These are phyloP conservation scores for Stemphylium vesicarium DNA, from an alignment of 2,329 filamentous ascomycete genomes.

Conservation along the genomic window DNA sequence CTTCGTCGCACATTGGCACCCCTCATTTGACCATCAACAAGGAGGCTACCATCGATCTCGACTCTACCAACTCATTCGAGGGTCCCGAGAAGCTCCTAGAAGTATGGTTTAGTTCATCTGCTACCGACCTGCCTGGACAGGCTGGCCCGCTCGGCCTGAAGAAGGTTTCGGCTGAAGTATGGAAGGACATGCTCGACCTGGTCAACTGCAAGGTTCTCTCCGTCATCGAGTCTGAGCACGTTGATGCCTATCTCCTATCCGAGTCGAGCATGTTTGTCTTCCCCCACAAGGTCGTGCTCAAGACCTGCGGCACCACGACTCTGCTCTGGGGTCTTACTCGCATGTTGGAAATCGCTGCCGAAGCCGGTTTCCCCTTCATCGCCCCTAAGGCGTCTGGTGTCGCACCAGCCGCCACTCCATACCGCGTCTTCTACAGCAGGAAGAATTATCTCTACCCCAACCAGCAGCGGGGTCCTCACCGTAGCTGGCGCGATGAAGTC, in stretches of 20 bases:
- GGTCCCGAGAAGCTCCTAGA: conserved; percentile 97
- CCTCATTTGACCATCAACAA: conserved; percentile 96
- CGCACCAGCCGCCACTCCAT: conserved; percentile 80
- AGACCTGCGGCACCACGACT: conserved; percentile 97
- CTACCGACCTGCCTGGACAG: conserved; percentile 72
- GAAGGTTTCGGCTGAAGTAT: conserved; percentile 79
- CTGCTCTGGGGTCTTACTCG: conserved; percentile 86
- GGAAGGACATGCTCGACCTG: conserved; percentile 96
- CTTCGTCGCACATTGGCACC: conserved; percentile 75
- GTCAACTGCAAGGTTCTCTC: conserved; percentile 99
- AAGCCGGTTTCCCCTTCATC: conserved; percentile 87
- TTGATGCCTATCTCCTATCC: conserved; percentile 95
- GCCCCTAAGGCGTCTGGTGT: conserved; percentile 72
- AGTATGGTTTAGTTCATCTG: conserved; percentile 93
- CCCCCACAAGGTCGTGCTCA: conserved; percentile 98
- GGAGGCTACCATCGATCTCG: conserved; percentile 86
- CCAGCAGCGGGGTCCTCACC: conserved; percentile 90
- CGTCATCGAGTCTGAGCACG: conserved; percentile 87
- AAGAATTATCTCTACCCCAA: conserved; percentile 98
- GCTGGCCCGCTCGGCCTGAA: conserved; percentile 81
- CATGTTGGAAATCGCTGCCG: conserved; percentile 89
- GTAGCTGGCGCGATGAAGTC: conserved; percentile 97
- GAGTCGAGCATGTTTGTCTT: conserved; percentile 99
- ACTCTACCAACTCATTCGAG: conserved; percentile 96
- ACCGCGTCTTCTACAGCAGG: conserved; percentile 97